Evolutionary conservation across 805 yeast genomes (phyloP).

Genomic region (Wickerhamiella australiensis): DNA sequence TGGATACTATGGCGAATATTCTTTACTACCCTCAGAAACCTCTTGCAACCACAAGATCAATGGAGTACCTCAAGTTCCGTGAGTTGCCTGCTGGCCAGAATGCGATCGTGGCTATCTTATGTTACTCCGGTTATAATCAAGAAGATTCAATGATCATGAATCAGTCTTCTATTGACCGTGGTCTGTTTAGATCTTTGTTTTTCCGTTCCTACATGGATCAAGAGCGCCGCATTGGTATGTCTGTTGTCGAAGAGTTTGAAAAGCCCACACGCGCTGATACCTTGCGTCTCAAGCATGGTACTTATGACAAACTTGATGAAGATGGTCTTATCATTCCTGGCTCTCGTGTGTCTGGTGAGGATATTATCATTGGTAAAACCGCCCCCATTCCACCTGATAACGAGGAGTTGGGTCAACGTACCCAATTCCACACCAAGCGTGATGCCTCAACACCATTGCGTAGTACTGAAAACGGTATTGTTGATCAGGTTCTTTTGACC

Average conservation of each 20-base stretch:
- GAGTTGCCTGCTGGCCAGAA: constrained; percentile 99
- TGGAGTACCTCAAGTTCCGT: constrained; percentile 94
- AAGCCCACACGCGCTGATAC: constrained; percentile 94
- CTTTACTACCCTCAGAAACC: constrained; percentile 97
- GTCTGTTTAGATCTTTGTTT: constrained; percentile 87
- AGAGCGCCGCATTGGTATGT: constrained; percentile 97
- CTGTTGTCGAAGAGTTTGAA: constrained; percentile 94
- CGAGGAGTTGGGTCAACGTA: constrained; percentile 96
- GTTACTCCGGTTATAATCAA: constrained; percentile 97
- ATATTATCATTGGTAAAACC: constrained; percentile 95
- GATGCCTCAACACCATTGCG: constrained; percentile 97
- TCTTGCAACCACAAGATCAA: constrained; percentile 90
- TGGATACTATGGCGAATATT: constrained; percentile 99
- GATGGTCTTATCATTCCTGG: constrained; percentile 98
- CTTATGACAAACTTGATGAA: constrained; percentile 94
- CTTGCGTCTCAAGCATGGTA: constrained; percentile 90
- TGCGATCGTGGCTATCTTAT: constrained; percentile 94
- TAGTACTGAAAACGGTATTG: constrained; percentile 95
- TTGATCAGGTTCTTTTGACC: constrained; percentile 91
- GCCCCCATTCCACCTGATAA: constrained; percentile 99
- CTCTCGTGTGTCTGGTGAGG: constrained; percentile 97
- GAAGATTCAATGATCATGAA: constrained; percentile 99
- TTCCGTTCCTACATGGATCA: constrained; percentile 98
- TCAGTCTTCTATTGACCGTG: constrained; percentile 93
- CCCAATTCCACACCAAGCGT: constrained; percentile 94